Conservation (phyloP, 768 basidiomycete species). For the Agrocybe praecox region DNA sequence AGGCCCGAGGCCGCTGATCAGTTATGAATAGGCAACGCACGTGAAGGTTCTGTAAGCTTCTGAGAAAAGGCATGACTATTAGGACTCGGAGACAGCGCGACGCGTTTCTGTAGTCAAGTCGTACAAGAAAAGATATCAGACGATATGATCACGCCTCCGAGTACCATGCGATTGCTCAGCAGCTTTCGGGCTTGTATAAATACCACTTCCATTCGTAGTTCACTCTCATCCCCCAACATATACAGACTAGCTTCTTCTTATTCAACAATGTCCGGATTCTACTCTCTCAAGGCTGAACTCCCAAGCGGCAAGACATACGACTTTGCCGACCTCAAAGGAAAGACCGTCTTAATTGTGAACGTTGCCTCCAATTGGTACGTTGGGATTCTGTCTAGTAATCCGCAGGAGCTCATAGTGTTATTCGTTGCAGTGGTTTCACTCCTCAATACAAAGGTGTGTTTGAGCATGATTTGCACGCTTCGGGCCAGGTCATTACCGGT, state of each 20-base stretch:
- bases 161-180: conserved; percentile 33
- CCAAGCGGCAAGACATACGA: conserved; percentile 58
- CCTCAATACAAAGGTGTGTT: conserved; percentile 70
- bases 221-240: background rate
- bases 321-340: conserved; percentile 73
- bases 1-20: background rate
- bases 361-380: conserved; percentile 74
- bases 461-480: background rate
- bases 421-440: conserved; percentile 68
- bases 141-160: conserved; percentile 22
- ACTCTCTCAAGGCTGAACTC: conserved; percentile 67
- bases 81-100: background rate
- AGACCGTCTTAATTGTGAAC: conserved; percentile 80
- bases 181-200: conserved; percentile 19
- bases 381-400: background rate
- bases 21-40: background rate
- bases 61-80: background rate
- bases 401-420: background rate
- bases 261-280: conserved; percentile 50
- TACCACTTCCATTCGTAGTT: conserved; percentile 5
- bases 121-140: conserved; percentile 3
- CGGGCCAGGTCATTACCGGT: background rate
- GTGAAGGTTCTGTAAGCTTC: background rate
- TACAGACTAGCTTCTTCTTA: conserved; percentile 12
- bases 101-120: background rate